Conservation (phyloP, 2,329 filamentous ascomycete genomes). For the Apiospora malaysiana region DNA sequence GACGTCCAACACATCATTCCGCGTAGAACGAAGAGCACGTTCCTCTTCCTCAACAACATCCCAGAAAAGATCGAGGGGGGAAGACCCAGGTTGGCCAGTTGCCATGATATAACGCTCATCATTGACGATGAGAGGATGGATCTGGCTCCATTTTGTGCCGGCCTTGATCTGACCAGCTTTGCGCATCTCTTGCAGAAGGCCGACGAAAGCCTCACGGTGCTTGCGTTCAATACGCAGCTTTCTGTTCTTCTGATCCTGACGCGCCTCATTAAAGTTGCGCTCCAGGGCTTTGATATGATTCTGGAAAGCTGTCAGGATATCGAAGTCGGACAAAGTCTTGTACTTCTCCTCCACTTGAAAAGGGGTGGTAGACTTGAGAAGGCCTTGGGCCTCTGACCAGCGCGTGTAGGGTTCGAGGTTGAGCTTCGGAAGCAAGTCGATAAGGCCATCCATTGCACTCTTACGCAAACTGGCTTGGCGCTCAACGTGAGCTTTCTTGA, state of each 20-base stretch:
- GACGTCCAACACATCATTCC: constrained; percentile 86
- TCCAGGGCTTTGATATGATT: constrained; percentile 94
- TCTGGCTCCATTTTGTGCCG: constrained; percentile 86
- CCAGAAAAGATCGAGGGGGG: constrained; percentile 92
- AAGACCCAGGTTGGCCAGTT: constrained; percentile 83
- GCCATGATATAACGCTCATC: constrained; percentile 86
- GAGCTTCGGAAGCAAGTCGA: constrained; percentile 77
- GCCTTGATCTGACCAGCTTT: constrained; percentile 83
- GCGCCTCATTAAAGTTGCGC: constrained; percentile 86
- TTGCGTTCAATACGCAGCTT: constrained; percentile 84
- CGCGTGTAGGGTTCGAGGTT: constrained; percentile 91
- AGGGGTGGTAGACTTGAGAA: constrained; percentile 77
- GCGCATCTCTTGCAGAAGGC: constrained; percentile 76
- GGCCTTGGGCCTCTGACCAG: constrained; percentile 87
- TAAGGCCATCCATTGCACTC: constrained; percentile 83
- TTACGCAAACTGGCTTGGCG: constrained; percentile 75
- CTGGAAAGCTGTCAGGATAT: constrained; percentile 92
- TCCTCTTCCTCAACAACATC: constrained; percentile 95
- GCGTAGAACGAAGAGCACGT: constrained; percentile 76
- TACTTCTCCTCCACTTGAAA: constrained; percentile 87
- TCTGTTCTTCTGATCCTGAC: constrained; percentile 84
- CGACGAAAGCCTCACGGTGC: constrained; percentile 80
- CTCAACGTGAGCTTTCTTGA: constrained; percentile 82
- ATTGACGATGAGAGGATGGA: constrained; percentile 75
- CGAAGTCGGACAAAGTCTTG: constrained; percentile 82